These are phyloP conservation scores for Termitomyces sp. DNA, from an alignment of 768 basidiomycete genomes.

Conservation along the genomic window DNA sequence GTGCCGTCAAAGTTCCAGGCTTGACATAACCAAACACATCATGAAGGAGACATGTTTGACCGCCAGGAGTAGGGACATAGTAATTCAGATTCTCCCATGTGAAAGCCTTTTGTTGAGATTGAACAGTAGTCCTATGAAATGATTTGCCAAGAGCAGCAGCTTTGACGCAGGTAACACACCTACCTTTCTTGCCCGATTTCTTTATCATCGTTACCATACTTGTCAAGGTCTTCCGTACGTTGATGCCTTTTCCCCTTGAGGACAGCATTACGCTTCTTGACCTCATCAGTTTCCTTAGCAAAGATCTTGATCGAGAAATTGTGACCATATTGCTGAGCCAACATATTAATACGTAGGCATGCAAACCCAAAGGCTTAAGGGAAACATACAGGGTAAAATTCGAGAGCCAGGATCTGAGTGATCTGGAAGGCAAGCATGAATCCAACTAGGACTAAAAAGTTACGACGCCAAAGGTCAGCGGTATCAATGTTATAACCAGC, in stretches of 20 bases:
- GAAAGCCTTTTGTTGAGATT: conserved; percentile 48
- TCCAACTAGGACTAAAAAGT: conserved; percentile 65
- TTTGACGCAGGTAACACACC: neutral
- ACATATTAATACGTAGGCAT: conserved; percentile 7
- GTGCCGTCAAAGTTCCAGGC: conserved; percentile 82
- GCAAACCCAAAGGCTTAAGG: neutral
- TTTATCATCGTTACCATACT: conserved; percentile 7
- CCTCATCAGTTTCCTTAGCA: conserved; percentile 51
- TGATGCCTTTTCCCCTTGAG: conserved; percentile 49
- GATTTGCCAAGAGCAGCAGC: neutral
- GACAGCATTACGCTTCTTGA: conserved; percentile 46
- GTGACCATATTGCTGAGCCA: conserved; percentile 42
- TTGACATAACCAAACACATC: conserved; percentile 78
- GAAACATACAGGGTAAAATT: conserved; percentile 51
- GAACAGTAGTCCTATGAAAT: conserved; percentile 8
- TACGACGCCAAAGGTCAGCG: conserved; percentile 56
- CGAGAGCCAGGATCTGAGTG: conserved; percentile 61
- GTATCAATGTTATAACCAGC: conserved; percentile 44
- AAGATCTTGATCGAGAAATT: conserved; percentile 48
- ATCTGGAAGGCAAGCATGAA: conserved; percentile 69
- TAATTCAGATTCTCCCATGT: conserved; percentile 84
- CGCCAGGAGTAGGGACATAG: conserved; percentile 61
- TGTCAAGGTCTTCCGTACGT: conserved; percentile 24
- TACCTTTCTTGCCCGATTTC: conserved; percentile 8
- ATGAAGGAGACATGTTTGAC: conserved; percentile 58